Base-by-base conservation (phyloP, 345 rosid species). In the Rhodamnia argentea region DNA sequence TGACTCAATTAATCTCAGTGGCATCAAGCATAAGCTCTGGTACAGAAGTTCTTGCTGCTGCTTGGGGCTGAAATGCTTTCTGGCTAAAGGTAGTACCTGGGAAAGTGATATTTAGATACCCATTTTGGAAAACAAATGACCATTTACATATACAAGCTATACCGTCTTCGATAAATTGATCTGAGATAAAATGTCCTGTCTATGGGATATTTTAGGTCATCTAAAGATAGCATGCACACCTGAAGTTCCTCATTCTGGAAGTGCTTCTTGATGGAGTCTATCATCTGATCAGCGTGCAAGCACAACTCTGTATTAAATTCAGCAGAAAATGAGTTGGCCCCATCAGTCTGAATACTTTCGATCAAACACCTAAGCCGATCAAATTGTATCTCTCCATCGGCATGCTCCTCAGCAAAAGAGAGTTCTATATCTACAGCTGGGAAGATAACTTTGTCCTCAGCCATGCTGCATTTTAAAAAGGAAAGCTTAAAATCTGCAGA, bases 81-180 rank as follows among this genome's bases (percentile, higher is more conserved):
- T 92, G 53, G 94, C 98, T 85, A 94, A 95, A 20, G 99, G 98
- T 87, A 96, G 97, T 89, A 96, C 97, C 99, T 96, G 90, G 58
- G 87, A 86, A 89, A 90, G 82, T 76, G 86, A 85, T 62, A 86
- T 82, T 84, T 84, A 53, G 85, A 52, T 70, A 82, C 26, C 40
- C 76, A 55, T 89, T 57, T 85, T 29, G 86, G 37, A 52, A 84
- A 70, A 32, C 44, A 70, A 70, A 11, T 32, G 78, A 18, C 78
- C 78, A 70, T 37, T 20, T 1, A 70, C 78, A 70, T 70, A 18
- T 18, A 37, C 47, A 70, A 32, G 78, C 47, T 70, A 70, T 18
- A 70, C 47, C 4, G 78, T 32, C 40, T 42, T 83, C 3, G 0
- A 70, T 70, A 16, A 32, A 85, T 37, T 76, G 42, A 54, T 24